These are phyloP conservation scores for Aspergillus hiratsukae DNA, from an alignment of 2,329 filamentous ascomycete species.

Conservation along the genomic window DNA sequence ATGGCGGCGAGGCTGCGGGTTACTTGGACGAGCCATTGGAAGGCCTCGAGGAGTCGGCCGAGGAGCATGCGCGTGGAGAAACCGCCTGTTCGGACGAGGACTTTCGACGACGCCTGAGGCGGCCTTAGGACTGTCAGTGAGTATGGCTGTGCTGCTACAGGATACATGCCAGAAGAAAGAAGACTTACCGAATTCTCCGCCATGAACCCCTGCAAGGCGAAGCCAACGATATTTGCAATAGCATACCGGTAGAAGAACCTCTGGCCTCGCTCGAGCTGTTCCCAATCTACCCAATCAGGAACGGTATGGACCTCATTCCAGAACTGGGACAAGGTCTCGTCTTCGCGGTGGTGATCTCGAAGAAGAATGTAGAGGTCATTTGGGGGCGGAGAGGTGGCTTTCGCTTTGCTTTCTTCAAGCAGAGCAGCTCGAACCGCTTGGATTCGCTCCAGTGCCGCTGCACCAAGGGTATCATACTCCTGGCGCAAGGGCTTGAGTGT, in stretches of 20 bases:
- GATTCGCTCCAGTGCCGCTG: constrained; percentile 10
- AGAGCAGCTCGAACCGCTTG: constrained; percentile 9
- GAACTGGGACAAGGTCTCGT: constrained; percentile 52
- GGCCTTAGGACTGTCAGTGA: constrained; percentile 39
- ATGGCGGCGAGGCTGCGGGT: constrained; percentile 60
- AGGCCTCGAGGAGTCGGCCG: constrained; percentile 64
- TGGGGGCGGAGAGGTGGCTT: neutral
- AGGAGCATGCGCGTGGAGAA: constrained; percentile 63
- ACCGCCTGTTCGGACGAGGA: constrained; percentile 66
- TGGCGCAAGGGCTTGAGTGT: constrained; percentile 12
- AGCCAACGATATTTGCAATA: constrained; percentile 33
- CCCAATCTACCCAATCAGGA: constrained; percentile 71
- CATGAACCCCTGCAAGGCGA: constrained; percentile 19
- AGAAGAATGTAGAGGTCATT: constrained; percentile 59
- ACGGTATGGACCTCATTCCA: constrained; percentile 63
- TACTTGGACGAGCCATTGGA: constrained; percentile 68
- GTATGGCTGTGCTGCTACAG: neutral
- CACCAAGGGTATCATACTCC: constrained; percentile 12
- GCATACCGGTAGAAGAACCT: constrained; percentile 71
- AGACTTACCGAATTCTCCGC: constrained; percentile 17
- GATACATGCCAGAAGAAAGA: neutral
- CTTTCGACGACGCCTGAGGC: constrained; percentile 65
- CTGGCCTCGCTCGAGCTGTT: constrained; percentile 66
- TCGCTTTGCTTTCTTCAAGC: constrained; percentile 7
- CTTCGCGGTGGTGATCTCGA: constrained; percentile 50